Evolutionary conservation across 1,284 basidiomycete species (phyloP).

Genomic region (Vanrija pseudolonga): DNA sequence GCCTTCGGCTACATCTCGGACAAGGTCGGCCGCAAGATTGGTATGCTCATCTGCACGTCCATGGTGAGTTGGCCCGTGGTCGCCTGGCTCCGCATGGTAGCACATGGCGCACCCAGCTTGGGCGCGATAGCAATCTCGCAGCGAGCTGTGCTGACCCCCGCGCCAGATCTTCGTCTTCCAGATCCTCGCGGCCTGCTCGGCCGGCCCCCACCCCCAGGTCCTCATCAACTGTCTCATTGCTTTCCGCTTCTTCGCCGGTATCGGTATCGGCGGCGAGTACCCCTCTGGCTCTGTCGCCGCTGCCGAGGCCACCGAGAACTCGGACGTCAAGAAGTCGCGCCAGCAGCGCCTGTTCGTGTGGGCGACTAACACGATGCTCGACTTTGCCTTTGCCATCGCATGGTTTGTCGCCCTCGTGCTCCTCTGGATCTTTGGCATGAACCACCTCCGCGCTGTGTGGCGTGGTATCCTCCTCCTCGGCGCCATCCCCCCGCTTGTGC

Average conservation of each 20-base stretch:
- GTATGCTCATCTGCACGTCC: slow-evolving; percentile 59
- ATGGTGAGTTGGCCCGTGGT: too few species aligned
- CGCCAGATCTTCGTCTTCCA: slow-evolving; percentile 68
- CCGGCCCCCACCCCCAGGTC: slow-evolving; percentile 47
- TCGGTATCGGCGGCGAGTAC: slow-evolving; percentile 78
- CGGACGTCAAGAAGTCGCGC: slow-evolving; percentile 62
- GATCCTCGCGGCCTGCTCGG: slow-evolving; percentile 60
- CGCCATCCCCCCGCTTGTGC: slow-evolving; percentile 67
- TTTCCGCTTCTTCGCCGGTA: slow-evolving; percentile 76
- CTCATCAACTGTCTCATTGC: slow-evolving; percentile 71
- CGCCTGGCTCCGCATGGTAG: too few species aligned
- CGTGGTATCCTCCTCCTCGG: slow-evolving; percentile 85
- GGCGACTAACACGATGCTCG: slow-evolving; percentile 73
- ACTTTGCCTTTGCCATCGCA: slow-evolving; percentile 77
- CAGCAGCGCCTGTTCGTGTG: slow-evolving; percentile 78
- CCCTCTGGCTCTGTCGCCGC: slow-evolving; percentile 88
- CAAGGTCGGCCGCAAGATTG: slow-evolving; percentile 59
- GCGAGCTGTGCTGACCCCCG: slow-evolving; percentile 50
- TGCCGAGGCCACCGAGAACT: slow-evolving; percentile 82
- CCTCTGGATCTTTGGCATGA: slow-evolving; percentile 77
- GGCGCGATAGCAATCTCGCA: too few species aligned
- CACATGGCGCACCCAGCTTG: too few species aligned
- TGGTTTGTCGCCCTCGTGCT: slow-evolving; percentile 75
- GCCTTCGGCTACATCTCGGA: slow-evolving; percentile 67
- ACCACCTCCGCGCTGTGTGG: slow-evolving; percentile 72